Evolutionary conservation across 495 filamentous ascomycete genomes (phyloP), one percentile per base, ranked within the genome.

Genomic region (Talaromyces adpressus): DNA sequence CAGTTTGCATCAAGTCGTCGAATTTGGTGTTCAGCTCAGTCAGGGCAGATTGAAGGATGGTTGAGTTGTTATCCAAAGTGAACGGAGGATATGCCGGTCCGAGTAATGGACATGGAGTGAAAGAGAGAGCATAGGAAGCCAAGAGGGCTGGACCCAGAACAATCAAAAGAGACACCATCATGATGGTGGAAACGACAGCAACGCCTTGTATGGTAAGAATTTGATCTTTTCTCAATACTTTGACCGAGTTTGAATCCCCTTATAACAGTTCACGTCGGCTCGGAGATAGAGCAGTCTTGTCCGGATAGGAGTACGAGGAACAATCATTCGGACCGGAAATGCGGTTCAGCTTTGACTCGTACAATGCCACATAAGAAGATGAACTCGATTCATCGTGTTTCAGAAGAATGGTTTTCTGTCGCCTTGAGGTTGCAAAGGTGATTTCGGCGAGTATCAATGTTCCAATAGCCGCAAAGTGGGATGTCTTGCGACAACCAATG

Each of bases 71-170:
- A 39, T 79, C 66, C 16, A 75, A 61, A 0, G 64, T 70, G 5
- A 79, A 77, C 22, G 77, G 74, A 49, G 80, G 76, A 63, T 77
- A 85, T 22, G 72, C 75, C 1, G 81, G 75, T 0, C 82, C 82
- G 16, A 79, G 74, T 3, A 83, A 73, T 4, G 81, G 82, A 63
- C 82, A 85, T 30, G 69, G 67, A 4, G 67, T 67, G 61, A 72
- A 72, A 11, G 65, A 65, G 25, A 68, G 60, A 3, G 59, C 65
- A 45, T 45, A 11, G n/a, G 39, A 45, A 18, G 39, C 39, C 18
- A 45, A 45, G 32, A 45, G 39, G 39, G 39, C 39, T 4, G n/a
- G n/a, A 45, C 39, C 14, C 14, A 45, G 14, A 18, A 45, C 14
- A 18, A 18, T n/a, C 6, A 45, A 54, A 54, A 54, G 22, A 54